Percentiles rank a stretch among this genome's conserved stretches.
phyloP scores from a whole-genome alignment of 2,329 filamentous ascomycete species.

The Phialemoniopsis sp. region DNA sequence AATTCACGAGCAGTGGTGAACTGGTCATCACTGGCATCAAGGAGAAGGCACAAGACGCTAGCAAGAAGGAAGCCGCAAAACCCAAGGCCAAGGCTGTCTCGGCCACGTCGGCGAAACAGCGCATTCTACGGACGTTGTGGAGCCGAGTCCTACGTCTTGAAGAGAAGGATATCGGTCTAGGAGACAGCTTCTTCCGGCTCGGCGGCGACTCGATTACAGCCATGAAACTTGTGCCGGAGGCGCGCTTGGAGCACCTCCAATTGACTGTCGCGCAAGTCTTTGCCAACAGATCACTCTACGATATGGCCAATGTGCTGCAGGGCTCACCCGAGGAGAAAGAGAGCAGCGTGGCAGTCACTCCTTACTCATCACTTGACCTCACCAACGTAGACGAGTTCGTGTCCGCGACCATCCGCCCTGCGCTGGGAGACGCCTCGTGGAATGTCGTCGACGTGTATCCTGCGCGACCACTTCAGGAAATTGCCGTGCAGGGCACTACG shows the following conservation, averaged over 20 bases:
- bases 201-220: constrained; percentile 44
- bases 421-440: constrained; percentile 45
- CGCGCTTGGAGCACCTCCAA: constrained; percentile 28
- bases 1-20: constrained; percentile 23
- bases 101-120: constrained; percentile 11
- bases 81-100: constrained; percentile 3
- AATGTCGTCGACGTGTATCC: constrained; percentile 53
- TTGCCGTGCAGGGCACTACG: constrained; percentile 55
- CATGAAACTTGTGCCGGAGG: constrained; percentile 42
- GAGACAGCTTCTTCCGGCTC: constrained; percentile 43
- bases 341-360: constrained; percentile 18
- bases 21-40: constrained; percentile 1
- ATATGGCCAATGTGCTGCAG: constrained; percentile 14
- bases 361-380: constrained; percentile 45
- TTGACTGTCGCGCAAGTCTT: constrained; percentile 43
- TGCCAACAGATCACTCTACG: constrained; percentile 17
- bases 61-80: constrained; percentile 5
- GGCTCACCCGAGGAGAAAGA: constrained; percentile 2
- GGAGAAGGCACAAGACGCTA: constrained; percentile 3
- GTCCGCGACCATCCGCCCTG: constrained; percentile 41
- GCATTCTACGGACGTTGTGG: constrained; percentile 25
- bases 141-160: constrained; percentile 24
- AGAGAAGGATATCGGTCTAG: constrained; percentile 25
- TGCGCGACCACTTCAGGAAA: constrained; percentile 52
- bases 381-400: constrained; percentile 37